phyloP scores from a whole-genome alignment of 441 rosid species.

The Gossypium schwendimanii region DNA sequence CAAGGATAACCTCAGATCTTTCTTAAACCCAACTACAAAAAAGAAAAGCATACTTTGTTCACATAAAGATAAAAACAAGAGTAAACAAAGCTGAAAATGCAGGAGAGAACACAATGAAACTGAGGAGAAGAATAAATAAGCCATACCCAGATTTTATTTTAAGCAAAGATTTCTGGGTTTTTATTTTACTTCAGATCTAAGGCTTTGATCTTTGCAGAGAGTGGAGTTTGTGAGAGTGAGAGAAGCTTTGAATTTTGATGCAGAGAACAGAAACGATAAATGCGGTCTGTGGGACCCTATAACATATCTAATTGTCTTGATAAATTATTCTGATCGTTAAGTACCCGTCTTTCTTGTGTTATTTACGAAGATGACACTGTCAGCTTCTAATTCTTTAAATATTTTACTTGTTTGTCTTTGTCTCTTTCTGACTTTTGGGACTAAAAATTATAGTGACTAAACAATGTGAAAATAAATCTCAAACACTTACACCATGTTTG shows the following conservation, averaged over 20 bases:
- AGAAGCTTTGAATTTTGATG: background rate
- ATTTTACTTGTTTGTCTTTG: background rate
- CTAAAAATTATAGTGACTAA: no score
- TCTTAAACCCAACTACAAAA: background rate
- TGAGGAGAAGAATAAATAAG: background rate
- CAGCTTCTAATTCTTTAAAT: background rate
- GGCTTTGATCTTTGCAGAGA: constrained; percentile 3
- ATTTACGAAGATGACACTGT: constrained; percentile 13
- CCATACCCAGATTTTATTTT: constrained; percentile 9
- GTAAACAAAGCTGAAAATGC: background rate
- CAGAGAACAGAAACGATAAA: background rate
- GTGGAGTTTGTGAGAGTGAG: constrained; percentile 5
- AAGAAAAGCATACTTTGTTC: background rate
- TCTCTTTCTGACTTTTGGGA: background rate
- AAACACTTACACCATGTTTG: no score
- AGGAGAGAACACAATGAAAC: background rate
- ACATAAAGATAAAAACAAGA: background rate
- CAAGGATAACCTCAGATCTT: background rate
- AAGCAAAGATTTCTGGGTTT: background rate
- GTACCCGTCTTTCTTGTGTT: background rate
- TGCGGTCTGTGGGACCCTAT: background rate
- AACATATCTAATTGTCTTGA: background rate
- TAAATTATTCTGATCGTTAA: background rate
- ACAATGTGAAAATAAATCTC: no score
- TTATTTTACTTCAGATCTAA: constrained; percentile 8